These are phyloP conservation scores for Aspergillus jensenii DNA, from an alignment of 2,329 filamentous ascomycete genomes.

Conservation along the genomic window DNA sequence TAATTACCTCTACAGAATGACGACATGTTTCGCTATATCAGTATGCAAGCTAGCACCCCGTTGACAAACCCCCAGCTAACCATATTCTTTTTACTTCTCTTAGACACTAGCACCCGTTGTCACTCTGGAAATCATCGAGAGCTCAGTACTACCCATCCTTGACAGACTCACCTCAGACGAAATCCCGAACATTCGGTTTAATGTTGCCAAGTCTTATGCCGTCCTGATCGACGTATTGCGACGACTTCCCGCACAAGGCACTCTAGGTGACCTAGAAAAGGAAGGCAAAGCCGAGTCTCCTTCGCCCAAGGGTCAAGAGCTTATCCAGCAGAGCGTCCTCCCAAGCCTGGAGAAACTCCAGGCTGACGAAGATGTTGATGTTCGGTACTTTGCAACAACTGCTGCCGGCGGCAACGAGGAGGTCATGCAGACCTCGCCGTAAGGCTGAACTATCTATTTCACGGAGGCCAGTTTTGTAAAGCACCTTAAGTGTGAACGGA, in stretches of 20 bases:
- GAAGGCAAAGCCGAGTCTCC: constrained; percentile 57
- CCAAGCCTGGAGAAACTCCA: constrained; percentile 93
- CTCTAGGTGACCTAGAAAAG: constrained; percentile 82
- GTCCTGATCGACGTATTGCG: constrained; percentile 89
- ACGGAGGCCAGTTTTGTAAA: constrained; percentile 10
- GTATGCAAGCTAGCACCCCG: constrained; percentile 58
- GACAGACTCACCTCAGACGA: constrained; percentile 91
- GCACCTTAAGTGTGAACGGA: constrained; percentile 16
- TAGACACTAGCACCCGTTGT: constrained; percentile 93
- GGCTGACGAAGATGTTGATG: constrained; percentile 96
- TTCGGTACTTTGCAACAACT: constrained; percentile 94
- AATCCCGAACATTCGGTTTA: constrained; percentile 99
- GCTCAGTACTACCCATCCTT: constrained; percentile 92
- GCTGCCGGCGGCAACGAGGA: constrained; percentile 63
- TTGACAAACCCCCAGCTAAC: constrained; percentile 11
- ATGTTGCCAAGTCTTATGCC: constrained; percentile 96
- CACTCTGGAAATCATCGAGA: constrained; percentile 87
- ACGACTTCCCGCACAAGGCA: constrained; percentile 84
- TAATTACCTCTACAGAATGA: constrained; percentile 99
- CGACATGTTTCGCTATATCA: constrained; percentile 98
- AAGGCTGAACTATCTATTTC: constrained; percentile 17
- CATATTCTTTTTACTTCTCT: constrained; percentile 33
- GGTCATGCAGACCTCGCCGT: constrained; percentile 55
- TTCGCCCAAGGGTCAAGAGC: constrained; percentile 70
- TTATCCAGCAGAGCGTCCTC: constrained; percentile 83